Evolutionary conservation across 306 rosid genomes (phyloP), one percentile per base, ranked within the genome.

Genomic region (Castanea mollissima): DNA sequence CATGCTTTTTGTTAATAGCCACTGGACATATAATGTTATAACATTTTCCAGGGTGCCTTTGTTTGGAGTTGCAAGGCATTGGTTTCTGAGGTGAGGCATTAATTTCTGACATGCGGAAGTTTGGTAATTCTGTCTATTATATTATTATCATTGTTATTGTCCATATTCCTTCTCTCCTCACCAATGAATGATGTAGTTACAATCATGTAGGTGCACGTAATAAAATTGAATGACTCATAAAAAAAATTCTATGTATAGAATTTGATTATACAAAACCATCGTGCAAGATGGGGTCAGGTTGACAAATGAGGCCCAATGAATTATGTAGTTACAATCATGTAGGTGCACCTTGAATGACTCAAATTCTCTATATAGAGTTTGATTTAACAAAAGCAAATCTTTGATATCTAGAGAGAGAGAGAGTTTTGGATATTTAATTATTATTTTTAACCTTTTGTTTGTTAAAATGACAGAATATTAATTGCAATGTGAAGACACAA

Each of bases 51-150:
- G 97, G 99, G 99, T 81, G 99, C 99, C 83, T 90, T 81, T 86
- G 86, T 94, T 83, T 94, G 99, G 99, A 94, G 91, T 83, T 87
- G 95, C 86, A 92, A 94, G 79, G 91, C 99, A 64, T 83, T 94
- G 84, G 81, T 94, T 68, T 83, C 92, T 63, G 97, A 92, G 97
- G 99, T 94, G 84, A 89, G 89, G 67, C 85, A 55, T 77, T 69
- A 34, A 79, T 65, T 69, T 76, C 65, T 56, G 83, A 15, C 67
- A 63, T 38, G 4, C 2, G 25, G 27, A 68, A 19, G 38, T 64
- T 64, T 64, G 38, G 69, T 5, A 63, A 15, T 27, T 10, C 23
- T 68, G n/a, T 32, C n/a, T 34, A 4, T n/a, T 19, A n/a, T 68
- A 19, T 25, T 29, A 35, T n/a, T 32, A 65, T 65, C 11, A 15